Evolutionary conservation across 176 grass and related monocot genomes (phyloP), one percentile per base, ranked within the genome.

Genomic region (Poa pratensis): DNA sequence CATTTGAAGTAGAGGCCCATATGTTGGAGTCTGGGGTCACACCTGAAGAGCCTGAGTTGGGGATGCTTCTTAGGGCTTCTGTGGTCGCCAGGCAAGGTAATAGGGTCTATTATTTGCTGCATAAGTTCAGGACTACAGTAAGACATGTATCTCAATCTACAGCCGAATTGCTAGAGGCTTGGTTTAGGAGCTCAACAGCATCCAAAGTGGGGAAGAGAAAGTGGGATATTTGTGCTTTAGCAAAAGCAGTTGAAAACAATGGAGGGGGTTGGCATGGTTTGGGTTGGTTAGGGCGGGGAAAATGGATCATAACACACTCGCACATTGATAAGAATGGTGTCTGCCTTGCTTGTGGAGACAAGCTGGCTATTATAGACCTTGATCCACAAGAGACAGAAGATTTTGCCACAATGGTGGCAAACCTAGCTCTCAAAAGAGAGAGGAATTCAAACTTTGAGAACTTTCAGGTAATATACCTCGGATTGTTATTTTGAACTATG

Each of bases 181-280:
- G 93, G 93, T 92, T 94, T 92, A 83, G 72, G 34, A 80, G 90
- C 72, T 57, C 81, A 83, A 88, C 87, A 79, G 87, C 90, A 72
- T 80, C 93, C 37, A 92, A 82, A 86, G 78, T 91, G 20, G 85
- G 93, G 24, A 90, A 94, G 85, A 94, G 93, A 79, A 94, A 88
- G 55, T 90, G 93, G 87, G 90, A 90, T 92, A 45, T 9, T 40
- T 81, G 75, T 80, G 26, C 20, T 69, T 45, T 90, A 46, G 53
- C 70, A 59, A 71, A 92, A 74, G 63, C 57, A 67, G 86, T 90
- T 51, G 85, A 94, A 49, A 80, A 92, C 65, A 90, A 90, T 78
- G 93, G 93, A 88, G 90, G 90, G 53, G 93, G 93, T 39, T 94
- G 93, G 90, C 93, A 94, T 30, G 90, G 90, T 1, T 69, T 88